Base-by-base conservation (phyloP, 768 basidiomycete species). In the Naganishia antarctica region DNA sequence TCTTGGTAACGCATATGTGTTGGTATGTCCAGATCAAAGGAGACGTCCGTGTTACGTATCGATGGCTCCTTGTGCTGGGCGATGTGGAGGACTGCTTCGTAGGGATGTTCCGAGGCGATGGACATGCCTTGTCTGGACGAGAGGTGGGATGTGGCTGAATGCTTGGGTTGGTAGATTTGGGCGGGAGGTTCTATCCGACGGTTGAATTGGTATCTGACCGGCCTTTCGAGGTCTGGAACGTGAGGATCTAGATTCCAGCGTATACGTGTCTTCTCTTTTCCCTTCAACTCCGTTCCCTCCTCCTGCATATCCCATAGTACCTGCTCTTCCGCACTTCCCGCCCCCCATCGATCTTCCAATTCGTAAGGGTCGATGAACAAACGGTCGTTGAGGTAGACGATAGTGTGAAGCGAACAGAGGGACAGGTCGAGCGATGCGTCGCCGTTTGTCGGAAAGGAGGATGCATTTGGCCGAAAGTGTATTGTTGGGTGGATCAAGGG, bases 291-390 rank as follows among this genome's bases (percentile, higher is more conserved):
- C n/a, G n/a, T n/a, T n/a, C n/a, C n/a, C n/a, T n/a, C n/a, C n/a
- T n/a, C n/a, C n/a, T n/a, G n/a, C n/a, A n/a, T n/a, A n/a, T n/a
- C 37, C 16, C 37, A 40, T 40, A 7, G 37, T 40, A 8, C 45
- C 45, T n/a, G 7, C 11, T 46, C 13, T 59, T 25, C 16, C 31
- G n/a, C 5, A 45, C 13, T 47, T 31, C 3, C 29, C 4, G 26
- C 4, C 1, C 29, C 29, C 62, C 62, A 63, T 31, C 49, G 21
- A 21, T 51, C 62, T 43, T 63, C 62, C 3, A 63, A 41, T 31
- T 63, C 62, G 44, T 63, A 63, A 7, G 62, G 62, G 32, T 63
- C 62, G 40, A 63, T 29, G 28, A 63, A 63, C 3, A 63, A 13
- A 23, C 51, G 49, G 62, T 63, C 62, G 29, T 63, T 63, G 3